A percentile compares a stretch with the other conserved stretches of the same genome.
These are phyloP conservation scores for Cylindrodendrum hubeiense DNA, from an alignment of 2,329 filamentous ascomycete genomes.

Conservation along the genomic window DNA sequence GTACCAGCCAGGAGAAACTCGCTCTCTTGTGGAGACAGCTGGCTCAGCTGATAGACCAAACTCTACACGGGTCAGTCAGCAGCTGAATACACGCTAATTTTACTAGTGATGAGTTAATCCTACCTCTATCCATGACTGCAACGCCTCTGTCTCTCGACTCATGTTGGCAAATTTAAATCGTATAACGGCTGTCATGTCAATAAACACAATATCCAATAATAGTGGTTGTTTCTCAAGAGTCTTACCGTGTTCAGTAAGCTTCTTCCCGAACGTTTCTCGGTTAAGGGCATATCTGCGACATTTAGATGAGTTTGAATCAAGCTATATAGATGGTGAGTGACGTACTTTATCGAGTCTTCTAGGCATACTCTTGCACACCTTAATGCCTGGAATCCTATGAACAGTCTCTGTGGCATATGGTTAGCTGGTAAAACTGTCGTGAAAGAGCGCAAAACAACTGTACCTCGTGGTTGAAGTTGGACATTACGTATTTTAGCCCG, in stretches of 20 bases:
- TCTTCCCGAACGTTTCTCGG: conserved; percentile 22
- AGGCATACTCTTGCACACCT: conserved; percentile 20
- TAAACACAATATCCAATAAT: not conserved
- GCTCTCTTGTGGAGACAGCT: conserved; percentile 5
- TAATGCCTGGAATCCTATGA: conserved; percentile 15
- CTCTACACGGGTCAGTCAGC: not conserved
- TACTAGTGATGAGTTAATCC: not conserved
- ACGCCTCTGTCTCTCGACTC: conserved; percentile 14
- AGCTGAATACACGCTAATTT: not conserved
- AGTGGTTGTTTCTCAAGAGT: too few relatives aligned
- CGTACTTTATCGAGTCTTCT: conserved; percentile 16
- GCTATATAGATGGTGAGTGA: too few relatives aligned
- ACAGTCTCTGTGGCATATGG: conserved; percentile 6
- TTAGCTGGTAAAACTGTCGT: not conserved
- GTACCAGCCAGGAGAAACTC: conserved; percentile 17
- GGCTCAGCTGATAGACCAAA: conserved; percentile 10
- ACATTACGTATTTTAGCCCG: conserved; percentile 14
- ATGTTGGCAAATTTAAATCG: conserved; percentile 20
- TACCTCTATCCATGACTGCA: conserved; percentile 23
- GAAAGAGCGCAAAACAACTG: not conserved
- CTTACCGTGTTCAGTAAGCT: conserved; percentile 10
- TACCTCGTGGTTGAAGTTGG: conserved; percentile 23
- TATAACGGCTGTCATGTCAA: not conserved
- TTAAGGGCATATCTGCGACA: conserved; percentile 12
- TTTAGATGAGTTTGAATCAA: not conserved